Evolutionary conservation across 345 rosid species (phyloP).

Genomic region (Boechera divaricarpa): DNA sequence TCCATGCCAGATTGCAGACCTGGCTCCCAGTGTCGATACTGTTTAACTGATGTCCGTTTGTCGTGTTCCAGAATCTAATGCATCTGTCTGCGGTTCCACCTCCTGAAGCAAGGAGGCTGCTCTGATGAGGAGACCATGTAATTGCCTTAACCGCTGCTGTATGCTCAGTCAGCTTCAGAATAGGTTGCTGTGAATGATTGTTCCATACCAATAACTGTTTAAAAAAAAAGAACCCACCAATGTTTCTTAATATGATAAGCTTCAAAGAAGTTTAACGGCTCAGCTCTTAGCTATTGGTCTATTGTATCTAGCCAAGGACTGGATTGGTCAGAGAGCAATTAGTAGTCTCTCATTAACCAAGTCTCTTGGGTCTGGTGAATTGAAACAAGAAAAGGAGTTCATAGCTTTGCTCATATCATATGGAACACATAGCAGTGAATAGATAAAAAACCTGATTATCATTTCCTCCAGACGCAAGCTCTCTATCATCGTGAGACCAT

Average conservation of each 20-base stretch:
- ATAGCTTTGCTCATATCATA: background rate
- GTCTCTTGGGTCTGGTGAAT: background rate
- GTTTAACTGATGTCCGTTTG: constrained; percentile 84
- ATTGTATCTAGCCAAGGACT: background rate
- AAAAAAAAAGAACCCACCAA: background rate
- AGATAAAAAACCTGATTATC: constrained; percentile 79
- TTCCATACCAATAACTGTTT: constrained; percentile 91
- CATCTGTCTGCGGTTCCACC: constrained; percentile 99
- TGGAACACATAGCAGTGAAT: constrained; percentile 11
- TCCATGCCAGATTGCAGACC: constrained; percentile 98
- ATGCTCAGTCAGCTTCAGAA: constrained; percentile 78
- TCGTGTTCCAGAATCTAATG: constrained; percentile 94
- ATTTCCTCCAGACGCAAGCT: constrained; percentile 98
- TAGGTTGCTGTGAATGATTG: constrained; percentile 89
- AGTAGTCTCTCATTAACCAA: background rate
- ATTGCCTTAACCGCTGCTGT: constrained; percentile 99
- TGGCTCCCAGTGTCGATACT: constrained; percentile 96
- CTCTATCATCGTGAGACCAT: constrained; percentile 98
- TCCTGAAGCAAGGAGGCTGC: constrained; percentile 89
- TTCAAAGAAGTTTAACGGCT: background rate
- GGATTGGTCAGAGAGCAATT: background rate
- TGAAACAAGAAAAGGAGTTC: background rate
- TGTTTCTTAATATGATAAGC: background rate
- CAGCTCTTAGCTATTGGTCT: background rate
- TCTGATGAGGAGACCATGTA: constrained; percentile 99